These are phyloP conservation scores for Lasiodiplodia citricola DNA, from an alignment of 2,329 filamentous ascomycete genomes.

Conservation along the genomic window DNA sequence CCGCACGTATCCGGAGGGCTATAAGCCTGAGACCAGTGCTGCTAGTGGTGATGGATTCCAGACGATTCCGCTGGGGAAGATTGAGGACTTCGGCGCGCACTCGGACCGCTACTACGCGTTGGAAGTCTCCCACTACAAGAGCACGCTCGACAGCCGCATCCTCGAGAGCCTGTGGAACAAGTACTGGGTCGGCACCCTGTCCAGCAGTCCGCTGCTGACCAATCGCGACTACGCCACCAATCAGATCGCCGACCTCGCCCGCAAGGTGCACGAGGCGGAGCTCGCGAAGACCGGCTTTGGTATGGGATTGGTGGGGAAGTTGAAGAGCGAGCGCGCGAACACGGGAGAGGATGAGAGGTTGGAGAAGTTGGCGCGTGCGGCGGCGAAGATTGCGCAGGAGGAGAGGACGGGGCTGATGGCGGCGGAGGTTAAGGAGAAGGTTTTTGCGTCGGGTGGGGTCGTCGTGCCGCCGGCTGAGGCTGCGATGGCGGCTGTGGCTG, in stretches of 20 bases:
- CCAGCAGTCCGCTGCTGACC: constrained; percentile 85
- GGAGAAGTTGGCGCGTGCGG: constrained; percentile 65
- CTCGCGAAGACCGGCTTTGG: constrained; percentile 42
- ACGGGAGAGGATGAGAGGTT: constrained; percentile 55
- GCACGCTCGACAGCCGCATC: constrained; percentile 83
- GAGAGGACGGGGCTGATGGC: constrained; percentile 68
- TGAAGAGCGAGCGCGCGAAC: constrained; percentile 33
- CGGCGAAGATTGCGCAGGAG: constrained; percentile 65
- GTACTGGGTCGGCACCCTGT: constrained; percentile 97
- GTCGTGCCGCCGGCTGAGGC: too few species aligned
- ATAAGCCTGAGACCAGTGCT: constrained; percentile 44
- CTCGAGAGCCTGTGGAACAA: constrained; percentile 96
- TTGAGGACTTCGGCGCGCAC: constrained; percentile 94
- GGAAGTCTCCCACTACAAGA: constrained; percentile 94
- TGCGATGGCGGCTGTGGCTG: not conserved
- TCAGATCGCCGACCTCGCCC: constrained; percentile 85
- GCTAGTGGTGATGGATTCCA: constrained; percentile 64
- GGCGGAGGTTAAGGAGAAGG: constrained; percentile 65
- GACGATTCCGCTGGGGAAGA: constrained; percentile 88
- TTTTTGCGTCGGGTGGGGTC: constrained; percentile 51
- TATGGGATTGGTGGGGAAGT: constrained; percentile 28
- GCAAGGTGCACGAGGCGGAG: constrained; percentile 75
- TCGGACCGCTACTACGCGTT: constrained; percentile 88
- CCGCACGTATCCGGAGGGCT: constrained; percentile 80
- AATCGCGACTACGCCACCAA: constrained; percentile 93